Conservation (phyloP, 2,329 filamentous ascomycete species). For the Diplodia scrobiculata region DNA sequence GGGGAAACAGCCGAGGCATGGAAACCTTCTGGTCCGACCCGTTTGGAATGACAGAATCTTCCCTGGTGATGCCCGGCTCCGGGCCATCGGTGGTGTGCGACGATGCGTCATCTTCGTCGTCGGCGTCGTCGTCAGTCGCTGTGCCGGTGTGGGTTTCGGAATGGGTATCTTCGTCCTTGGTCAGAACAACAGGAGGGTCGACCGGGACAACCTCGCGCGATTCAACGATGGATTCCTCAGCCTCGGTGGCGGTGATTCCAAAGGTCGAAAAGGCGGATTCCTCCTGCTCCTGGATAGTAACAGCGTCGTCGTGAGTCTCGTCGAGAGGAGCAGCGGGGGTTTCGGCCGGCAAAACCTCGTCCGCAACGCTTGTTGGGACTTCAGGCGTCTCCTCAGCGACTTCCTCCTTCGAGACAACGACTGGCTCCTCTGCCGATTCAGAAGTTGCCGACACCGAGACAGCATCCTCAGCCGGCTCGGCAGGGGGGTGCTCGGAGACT, state of each 20-base stretch:
- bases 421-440: not conserved
- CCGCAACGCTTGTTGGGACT: not conserved
- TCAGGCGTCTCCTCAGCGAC: not conserved
- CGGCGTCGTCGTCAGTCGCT: not conserved
- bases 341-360: slow-evolving; percentile 11
- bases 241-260: not conserved
- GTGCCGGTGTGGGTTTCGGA: not conserved
- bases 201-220: slow-evolving; percentile 13
- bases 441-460: not conserved
- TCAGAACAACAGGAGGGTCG: slow-evolving; percentile 10
- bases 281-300: not conserved
- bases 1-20: slow-evolving; percentile 12
- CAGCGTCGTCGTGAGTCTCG: not conserved
- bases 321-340: not conserved
- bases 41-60: slow-evolving; percentile 21
- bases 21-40: slow-evolving; percentile 7
- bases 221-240: not conserved
- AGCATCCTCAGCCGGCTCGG: not conserved
- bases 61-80: not conserved
- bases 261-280: not conserved
- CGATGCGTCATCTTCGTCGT: slow-evolving; percentile 7
- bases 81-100: not conserved
- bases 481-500: not conserved
- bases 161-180: slow-evolving; percentile 12
- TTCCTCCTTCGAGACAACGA: not conserved